Percentiles rank a stretch among this genome's conserved stretches.
phyloP scores from a whole-genome alignment of 805 yeast genomes.

The Lipomyces kockii region DNA sequence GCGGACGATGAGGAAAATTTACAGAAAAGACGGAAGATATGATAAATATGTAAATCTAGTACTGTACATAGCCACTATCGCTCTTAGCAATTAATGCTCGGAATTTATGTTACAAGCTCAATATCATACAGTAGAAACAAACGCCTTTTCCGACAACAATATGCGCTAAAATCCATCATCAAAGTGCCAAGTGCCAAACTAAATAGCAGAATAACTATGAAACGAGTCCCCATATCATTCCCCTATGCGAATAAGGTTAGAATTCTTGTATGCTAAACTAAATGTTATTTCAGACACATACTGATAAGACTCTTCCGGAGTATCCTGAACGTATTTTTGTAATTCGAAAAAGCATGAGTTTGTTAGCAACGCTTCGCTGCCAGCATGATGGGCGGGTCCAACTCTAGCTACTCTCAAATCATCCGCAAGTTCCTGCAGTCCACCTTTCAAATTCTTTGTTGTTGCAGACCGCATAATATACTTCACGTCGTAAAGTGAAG shows the following conservation, averaged over 20 bases:
- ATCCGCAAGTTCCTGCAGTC: conserved; percentile 50
- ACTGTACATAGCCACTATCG: neutral
- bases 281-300: conserved; percentile 1
- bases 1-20: conserved; percentile 21
- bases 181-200: neutral
- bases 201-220: conserved; percentile 18
- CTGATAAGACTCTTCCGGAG: conserved; percentile 24
- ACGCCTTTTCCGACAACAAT: neutral
- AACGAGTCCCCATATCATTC: conserved; percentile 49
- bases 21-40: conserved; percentile 6
- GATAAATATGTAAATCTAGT: neutral
- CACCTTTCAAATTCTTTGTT: conserved; percentile 39
- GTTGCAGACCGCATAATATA: conserved; percentile 46
- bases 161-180: conserved; percentile 1
- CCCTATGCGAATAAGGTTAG: conserved; percentile 28
- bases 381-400: conserved; percentile 50
- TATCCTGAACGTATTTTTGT: conserved; percentile 35
- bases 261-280: neutral
- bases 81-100: neutral
- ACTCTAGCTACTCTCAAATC: conserved; percentile 48
- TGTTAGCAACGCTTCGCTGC: conserved; percentile 52
- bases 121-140: conserved; percentile 6
- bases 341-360: conserved; percentile 52
- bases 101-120: neutral
- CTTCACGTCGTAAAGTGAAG: conserved; percentile 83